Evolutionary conservation across 768 basidiomycete genomes (phyloP).

Genomic region (Pulveroboletus frians): DNA sequence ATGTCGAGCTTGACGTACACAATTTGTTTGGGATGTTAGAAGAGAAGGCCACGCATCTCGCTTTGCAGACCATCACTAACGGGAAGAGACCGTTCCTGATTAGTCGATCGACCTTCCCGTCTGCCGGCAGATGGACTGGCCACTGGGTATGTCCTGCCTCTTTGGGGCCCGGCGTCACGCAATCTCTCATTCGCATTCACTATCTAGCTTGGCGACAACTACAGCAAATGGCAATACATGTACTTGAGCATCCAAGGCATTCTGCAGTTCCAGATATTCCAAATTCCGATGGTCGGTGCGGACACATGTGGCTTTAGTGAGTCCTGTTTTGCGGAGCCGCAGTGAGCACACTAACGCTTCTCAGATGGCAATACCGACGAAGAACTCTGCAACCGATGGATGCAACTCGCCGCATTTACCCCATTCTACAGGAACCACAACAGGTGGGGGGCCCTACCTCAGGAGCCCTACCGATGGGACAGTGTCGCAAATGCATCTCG

Average conservation of each 20-base stretch:
- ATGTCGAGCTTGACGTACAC: slow-evolving; percentile 61
- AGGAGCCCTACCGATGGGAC: slow-evolving; percentile 80
- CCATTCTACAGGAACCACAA: slow-evolving; percentile 86
- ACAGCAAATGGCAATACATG: slow-evolving; percentile 70
- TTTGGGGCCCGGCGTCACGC: neutral
- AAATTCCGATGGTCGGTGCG: slow-evolving; percentile 79
- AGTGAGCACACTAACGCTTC: neutral
- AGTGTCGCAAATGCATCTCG: slow-evolving; percentile 48
- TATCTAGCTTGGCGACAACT: slow-evolving; percentile 28
- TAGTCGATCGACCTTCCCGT: slow-evolving; percentile 63
- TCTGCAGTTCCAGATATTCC: slow-evolving; percentile 79
- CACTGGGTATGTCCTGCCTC: slow-evolving; percentile 49
- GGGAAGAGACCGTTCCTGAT: slow-evolving; percentile 69
- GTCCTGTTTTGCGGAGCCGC: neutral
- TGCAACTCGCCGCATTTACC: slow-evolving; percentile 77
- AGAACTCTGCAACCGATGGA: slow-evolving; percentile 81
- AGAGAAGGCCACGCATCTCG: slow-evolving; percentile 58
- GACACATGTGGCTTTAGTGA: slow-evolving; percentile 46
- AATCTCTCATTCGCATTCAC: neutral
- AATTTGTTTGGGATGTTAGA: slow-evolving; percentile 72
- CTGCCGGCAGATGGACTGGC: slow-evolving; percentile 64
- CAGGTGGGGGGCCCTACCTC: slow-evolving; percentile 55
- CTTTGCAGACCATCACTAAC: slow-evolving; percentile 47
- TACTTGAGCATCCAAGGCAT: slow-evolving; percentile 66
- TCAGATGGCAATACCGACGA: slow-evolving; percentile 61